Evolutionary conservation across 306 rosid species (phyloP).

Genomic region (Glycine soja): DNA sequence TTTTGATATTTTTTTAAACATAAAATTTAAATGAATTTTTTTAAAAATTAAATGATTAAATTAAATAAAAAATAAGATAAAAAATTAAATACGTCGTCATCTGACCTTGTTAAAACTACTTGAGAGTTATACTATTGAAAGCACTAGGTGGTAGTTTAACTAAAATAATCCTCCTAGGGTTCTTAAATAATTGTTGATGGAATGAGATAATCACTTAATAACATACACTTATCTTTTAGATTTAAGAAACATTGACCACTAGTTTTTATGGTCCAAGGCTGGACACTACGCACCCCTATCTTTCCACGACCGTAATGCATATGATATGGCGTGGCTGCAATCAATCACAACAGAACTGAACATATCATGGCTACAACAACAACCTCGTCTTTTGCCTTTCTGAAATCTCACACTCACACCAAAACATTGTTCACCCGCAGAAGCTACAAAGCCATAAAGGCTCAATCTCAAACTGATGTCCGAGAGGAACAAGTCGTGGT

Average conservation of each 20-base stretch:
- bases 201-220: no score
- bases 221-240: no score
- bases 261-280: conserved; percentile 34
- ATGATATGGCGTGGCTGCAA: background rate
- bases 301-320: background rate
- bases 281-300: conserved; percentile 29
- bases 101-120: no score
- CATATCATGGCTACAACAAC: conserved; percentile 56
- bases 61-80: no score
- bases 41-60: no score
- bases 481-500: conserved; percentile 64
- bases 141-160: no score
- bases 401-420: conserved; percentile 33
- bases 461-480: conserved; percentile 48
- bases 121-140: no score
- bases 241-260: background rate
- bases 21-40: no score
- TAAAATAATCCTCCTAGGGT: no score
- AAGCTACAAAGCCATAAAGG: conserved; percentile 46
- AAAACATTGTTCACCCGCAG: conserved; percentile 29
- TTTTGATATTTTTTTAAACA: no score
- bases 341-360: background rate
- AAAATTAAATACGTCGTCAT: no score
- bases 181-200: no score
- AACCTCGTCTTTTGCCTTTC: conserved; percentile 48